Base-by-base conservation (phyloP, 2,329 filamentous ascomycete species). In the Rutstroemia sp. region DNA sequence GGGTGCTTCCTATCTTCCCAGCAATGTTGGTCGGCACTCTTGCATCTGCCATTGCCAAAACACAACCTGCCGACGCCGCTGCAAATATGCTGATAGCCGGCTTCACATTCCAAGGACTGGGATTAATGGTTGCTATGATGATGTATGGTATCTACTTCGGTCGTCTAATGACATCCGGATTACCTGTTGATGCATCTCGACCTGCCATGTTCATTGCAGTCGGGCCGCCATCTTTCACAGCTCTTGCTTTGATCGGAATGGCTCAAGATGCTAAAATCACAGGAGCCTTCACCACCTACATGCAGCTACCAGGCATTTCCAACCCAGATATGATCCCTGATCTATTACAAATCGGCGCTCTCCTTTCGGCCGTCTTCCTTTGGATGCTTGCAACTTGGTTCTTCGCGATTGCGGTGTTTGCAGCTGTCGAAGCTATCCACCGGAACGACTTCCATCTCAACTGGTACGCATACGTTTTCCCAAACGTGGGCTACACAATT, bases 121-220 rank as follows among this genome's bases (percentile, higher is more conserved):
- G 87, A 2, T 79, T 88, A 57, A 79, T 79, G 10, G 78, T 89
- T n/a, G 79, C 84, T 3, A 76, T 84, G 53, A 78, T 88, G 71
- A 88, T 89, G 83, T 88, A 88, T 65, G 76, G 85, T 0, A 81
- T 86, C 67, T 88, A 87, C 75, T 80, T 89, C 56, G 83, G 82
- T 44, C 79, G 87, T 5, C 74, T 89, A n/a, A 86, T 89, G 51
- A 62, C 60, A 1, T 47, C 58, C 63, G 81, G 86, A 1, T 76
- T 88, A 16, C 86, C 86, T 0, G 70, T 74, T 61, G 75, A 80
- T 7, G 82, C 87, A 64, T 82, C 86, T 59, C 75, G 86, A 51
- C 83, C 86, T 0, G 86, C 81, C 0, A 79, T 90, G 67, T 89
- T 88, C 73, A 88, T 90, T 73, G 85, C 83, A 58, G 86, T 89